Evolutionary conservation across 116 monocot genomes (phyloP).

Genomic region (Phalaenopsis hybrid): DNA sequence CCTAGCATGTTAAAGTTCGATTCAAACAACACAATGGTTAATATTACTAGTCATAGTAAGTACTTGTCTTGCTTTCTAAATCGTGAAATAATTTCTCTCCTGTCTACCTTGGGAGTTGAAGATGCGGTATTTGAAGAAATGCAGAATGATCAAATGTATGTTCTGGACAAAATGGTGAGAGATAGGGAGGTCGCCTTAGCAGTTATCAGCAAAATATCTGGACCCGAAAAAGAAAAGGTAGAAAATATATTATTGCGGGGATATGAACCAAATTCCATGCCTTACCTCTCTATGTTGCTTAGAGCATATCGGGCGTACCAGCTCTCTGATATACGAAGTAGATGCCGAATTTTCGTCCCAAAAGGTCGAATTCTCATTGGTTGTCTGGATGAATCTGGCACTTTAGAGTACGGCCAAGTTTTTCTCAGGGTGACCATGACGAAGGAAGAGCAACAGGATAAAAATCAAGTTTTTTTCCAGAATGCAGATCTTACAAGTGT

Average conservation of each 20-base stretch:
- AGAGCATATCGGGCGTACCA: slow-evolving; percentile 58
- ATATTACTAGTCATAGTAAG: slow-evolving; percentile 69
- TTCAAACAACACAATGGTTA: slow-evolving; percentile 72
- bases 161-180: slow-evolving; percentile 46
- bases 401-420: slow-evolving; percentile 74
- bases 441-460: slow-evolving; percentile 38
- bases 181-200: slow-evolving; percentile 49
- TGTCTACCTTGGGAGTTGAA: slow-evolving; percentile 71
- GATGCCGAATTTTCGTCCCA: slow-evolving; percentile 73
- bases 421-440: slow-evolving; percentile 69
- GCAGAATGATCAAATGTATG: slow-evolving; percentile 41
- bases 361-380: slow-evolving; percentile 79
- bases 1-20: slow-evolving; percentile 91
- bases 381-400: slow-evolving; percentile 77
- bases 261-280: slow-evolving; percentile 69
- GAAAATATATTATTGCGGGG: slow-evolving; percentile 60
- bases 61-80: slow-evolving; percentile 75
- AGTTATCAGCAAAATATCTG: slow-evolving; percentile 41
- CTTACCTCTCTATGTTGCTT: slow-evolving; percentile 73
- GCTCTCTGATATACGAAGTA: slow-evolving; percentile 67
- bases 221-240: slow-evolving; percentile 39
- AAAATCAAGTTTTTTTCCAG: slow-evolving; percentile 25
- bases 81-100: slow-evolving; percentile 78
- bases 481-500: slow-evolving; percentile 48
- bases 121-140: slow-evolving; percentile 63